phyloP scores from a whole-genome alignment of 2,329 filamentous ascomycete species.

The Nemania serpens region DNA sequence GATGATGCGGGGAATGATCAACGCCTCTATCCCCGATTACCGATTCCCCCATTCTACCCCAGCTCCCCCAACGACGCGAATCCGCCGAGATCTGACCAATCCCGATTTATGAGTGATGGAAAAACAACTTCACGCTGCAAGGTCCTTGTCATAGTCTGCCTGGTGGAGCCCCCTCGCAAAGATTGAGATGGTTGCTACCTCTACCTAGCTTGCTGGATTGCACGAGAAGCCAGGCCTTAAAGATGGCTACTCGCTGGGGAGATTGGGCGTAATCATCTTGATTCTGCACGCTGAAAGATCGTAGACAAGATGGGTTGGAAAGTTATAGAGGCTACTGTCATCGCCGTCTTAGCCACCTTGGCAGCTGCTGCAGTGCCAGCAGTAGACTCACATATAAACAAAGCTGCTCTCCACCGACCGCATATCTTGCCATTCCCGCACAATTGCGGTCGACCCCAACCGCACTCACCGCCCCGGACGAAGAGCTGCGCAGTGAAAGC shows the following conservation, averaged over 20 bases:
- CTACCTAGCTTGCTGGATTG: not conserved
- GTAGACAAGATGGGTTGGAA: constrained; percentile 14
- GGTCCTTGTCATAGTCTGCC: not conserved
- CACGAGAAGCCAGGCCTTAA: not conserved
- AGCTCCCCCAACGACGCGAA: constrained; percentile 21
- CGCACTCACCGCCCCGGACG: constrained; percentile 13
- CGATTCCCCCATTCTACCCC: constrained; percentile 16
- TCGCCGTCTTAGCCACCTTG: constrained; percentile 10
- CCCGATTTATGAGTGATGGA: constrained; percentile 28
- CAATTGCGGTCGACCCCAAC: constrained; percentile 27
- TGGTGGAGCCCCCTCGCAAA: not conserved
- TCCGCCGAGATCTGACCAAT: not conserved
- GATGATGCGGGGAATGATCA: no score
- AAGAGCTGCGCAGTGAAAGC: constrained; percentile 25
- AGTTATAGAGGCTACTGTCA: constrained; percentile 1
- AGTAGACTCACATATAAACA: not conserved
- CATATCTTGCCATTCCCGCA: constrained; percentile 26
- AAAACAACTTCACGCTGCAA: constrained; percentile 20
- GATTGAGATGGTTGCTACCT: not conserved
- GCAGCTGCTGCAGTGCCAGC: constrained; percentile 11
- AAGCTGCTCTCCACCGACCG: constrained; percentile 20
- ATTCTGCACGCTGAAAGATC: not conserved
- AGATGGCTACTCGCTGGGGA: not conserved
- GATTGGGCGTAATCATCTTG: not conserved
- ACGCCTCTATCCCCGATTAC: no score